Evolutionary conservation across 75 land plant genomes (phyloP), one percentile per base, ranked within the genome.

Genomic region (Isoetes taiwanensis): DNA sequence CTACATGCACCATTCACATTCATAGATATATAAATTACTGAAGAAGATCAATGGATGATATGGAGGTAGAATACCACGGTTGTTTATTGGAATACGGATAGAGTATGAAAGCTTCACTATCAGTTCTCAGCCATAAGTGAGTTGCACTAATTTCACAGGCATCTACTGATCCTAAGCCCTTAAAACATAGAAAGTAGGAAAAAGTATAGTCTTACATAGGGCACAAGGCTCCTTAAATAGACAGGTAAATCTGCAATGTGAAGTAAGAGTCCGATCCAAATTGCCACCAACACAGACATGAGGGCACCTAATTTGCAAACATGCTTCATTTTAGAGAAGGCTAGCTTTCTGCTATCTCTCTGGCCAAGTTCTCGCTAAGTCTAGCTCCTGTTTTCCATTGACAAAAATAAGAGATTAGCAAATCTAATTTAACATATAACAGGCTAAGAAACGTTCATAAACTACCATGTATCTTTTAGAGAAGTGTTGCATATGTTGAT

Each of bases 201-300:
- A 23, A 26, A 59, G 21, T 16, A 3, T 2, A 30, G 19, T n/a
- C 69, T 66, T 46, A 66, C 69, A 34, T 66, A 66, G 28, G 69
- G 69, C 46, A 66, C 29, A 16, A 66, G 16, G 34, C 30, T 34
- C 0, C 17, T 31, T 26, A 66, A 3, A 10, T 53, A 57, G 3
- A 42, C 30, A 41, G 64, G 67, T 2, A 65, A 63, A 12, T 48
- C 69, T 0, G 53, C 23, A 30, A 57, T 21, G 32, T 59, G 54
- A 11, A 66, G 69, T 12, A 66, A 55, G 28, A 41, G n/a, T n/a
- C n/a, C 23, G 5, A 66, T 10, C 69, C 69, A 66, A 10, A 66
- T 40, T 12, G 37, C 38, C n/a, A 21, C 25, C 0, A 33, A 41
- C 0, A 59, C 54, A n/a, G 17, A 12, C 0, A 38, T 52, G 28